These are phyloP conservation scores for Rutstroemia sp. DNA, from an alignment of 2,329 filamentous ascomycete genomes.

Conservation along the genomic window DNA sequence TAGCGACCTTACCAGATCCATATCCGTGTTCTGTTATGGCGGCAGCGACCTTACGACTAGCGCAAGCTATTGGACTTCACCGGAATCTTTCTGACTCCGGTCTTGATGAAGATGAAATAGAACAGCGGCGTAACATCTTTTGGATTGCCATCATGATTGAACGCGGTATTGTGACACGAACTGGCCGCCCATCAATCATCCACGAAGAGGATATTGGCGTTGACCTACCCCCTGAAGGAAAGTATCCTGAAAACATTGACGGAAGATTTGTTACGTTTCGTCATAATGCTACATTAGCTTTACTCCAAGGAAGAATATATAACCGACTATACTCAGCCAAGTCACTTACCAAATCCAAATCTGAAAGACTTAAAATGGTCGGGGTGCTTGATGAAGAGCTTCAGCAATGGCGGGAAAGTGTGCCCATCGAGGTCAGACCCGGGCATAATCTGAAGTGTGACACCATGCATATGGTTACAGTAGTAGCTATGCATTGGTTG, in stretches of 20 bases:
- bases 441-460: constrained; percentile 16
- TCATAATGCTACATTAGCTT: constrained; percentile 13
- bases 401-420: constrained; percentile 17
- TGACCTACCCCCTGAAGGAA: constrained; percentile 17
- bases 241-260: constrained; percentile 7
- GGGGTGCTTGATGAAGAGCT: constrained; percentile 20
- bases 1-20: constrained; percentile 14
- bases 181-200: constrained; percentile 21
- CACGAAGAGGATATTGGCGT: constrained; percentile 23
- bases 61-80: constrained; percentile 21
- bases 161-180: constrained; percentile 13
- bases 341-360: constrained; percentile 18
- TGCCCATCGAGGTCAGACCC: constrained; percentile 23
- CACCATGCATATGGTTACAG: constrained; percentile 13
- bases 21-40: constrained; percentile 17
- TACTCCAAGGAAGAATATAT: constrained; percentile 20
- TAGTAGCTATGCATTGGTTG: constrained; percentile 20
- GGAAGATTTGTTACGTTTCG: constrained; percentile 16
- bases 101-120: constrained; percentile 12
- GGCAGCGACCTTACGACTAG: constrained; percentile 13
- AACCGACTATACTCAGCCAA: constrained; percentile 22
- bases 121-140: constrained; percentile 22
- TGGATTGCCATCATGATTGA: constrained; percentile 22
- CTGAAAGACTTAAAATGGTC: constrained; percentile 16
- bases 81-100: constrained; percentile 14